Conservation (phyloP, 1,284 basidiomycete genomes). For the Clitocybe nebularis region DNA sequence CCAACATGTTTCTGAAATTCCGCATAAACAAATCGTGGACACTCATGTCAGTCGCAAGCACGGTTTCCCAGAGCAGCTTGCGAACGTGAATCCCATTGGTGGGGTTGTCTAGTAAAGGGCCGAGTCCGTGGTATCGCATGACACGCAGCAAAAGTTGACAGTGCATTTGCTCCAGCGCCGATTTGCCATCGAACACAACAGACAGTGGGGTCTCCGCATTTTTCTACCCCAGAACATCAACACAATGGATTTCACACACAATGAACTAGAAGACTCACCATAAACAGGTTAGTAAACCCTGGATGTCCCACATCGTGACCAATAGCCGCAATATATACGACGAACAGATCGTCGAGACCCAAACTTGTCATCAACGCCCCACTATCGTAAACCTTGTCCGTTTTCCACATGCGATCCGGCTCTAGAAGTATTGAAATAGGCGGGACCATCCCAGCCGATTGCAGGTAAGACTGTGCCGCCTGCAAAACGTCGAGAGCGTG, state of each 20-base stretch:
- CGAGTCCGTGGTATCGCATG: constrained; percentile 78
- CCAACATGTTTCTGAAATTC: constrained; percentile 48
- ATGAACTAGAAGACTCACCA: constrained; percentile 53
- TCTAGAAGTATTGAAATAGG: constrained; percentile 56
- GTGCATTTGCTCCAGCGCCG: constrained; percentile 92
- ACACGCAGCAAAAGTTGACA: constrained; percentile 79
- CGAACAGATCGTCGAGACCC: constrained; percentile 71
- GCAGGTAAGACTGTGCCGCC: constrained; percentile 83
- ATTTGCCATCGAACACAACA: constrained; percentile 83
- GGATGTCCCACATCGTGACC: constrained; percentile 96
- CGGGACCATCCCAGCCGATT: constrained; percentile 74
- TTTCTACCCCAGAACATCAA: no score
- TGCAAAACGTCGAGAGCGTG: constrained; percentile 95
- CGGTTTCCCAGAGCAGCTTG: constrained; percentile 71
- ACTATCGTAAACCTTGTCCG: constrained; percentile 35
- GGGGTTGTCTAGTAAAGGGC: constrained; percentile 55
- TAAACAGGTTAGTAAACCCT: constrained; percentile 86
- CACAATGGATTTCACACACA: no score
- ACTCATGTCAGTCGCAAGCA: constrained; percentile 92
- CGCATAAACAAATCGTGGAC: constrained; percentile 84
- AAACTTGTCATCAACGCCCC: constrained; percentile 50
- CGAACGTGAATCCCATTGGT: constrained; percentile 52
- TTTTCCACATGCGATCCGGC: constrained; percentile 44
- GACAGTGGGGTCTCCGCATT: constrained; percentile 88
- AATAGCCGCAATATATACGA: constrained; percentile 84